Percentiles rank a stretch among this genome's conserved stretches.
Conservation (phyloP, 1,284 basidiomycete species). For the Cryptococcus maquisensis region DNA sequence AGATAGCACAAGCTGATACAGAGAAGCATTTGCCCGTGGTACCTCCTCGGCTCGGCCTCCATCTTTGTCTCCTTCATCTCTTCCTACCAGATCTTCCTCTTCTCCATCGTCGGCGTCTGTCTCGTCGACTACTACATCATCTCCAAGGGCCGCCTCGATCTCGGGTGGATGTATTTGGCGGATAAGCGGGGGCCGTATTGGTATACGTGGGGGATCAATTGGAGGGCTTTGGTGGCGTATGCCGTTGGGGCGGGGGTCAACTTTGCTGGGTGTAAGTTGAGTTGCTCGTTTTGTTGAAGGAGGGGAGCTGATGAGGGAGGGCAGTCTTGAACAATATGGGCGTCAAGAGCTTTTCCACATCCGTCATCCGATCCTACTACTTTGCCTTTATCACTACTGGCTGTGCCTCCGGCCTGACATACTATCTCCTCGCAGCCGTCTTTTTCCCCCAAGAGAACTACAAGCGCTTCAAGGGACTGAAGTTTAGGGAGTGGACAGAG, state of each 20-base stretch:
- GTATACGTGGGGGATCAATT: constrained; percentile 69
- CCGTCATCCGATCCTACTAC: constrained; percentile 24
- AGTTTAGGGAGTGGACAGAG: constrained; percentile 27
- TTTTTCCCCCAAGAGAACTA: constrained; percentile 29
- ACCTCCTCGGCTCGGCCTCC: constrained; percentile 67
- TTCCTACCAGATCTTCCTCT: constrained; percentile 63
- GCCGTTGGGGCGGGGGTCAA: constrained; percentile 25
- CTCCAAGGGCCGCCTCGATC: constrained; percentile 63
- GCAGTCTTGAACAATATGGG: constrained; percentile 30
- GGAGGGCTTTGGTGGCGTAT: constrained; percentile 39
- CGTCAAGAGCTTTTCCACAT: constrained; percentile 12
- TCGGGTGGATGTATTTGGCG: constrained; percentile 65
- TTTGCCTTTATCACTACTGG: constrained; percentile 39
- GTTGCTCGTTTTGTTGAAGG: background rate
- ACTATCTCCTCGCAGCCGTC: constrained; percentile 22
- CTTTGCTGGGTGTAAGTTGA: constrained; percentile 25
- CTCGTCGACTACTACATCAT: constrained; percentile 77
- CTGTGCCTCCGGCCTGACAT: constrained; percentile 21
- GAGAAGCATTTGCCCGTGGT: constrained; percentile 58
- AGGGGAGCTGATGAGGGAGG: background rate
- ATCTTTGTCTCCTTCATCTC: constrained; percentile 52
- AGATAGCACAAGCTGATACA: constrained; percentile 2
- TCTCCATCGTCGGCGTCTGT: constrained; percentile 72
- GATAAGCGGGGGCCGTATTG: constrained; percentile 44
- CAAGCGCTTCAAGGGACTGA: constrained; percentile 17